A percentile compares a stretch with the other conserved stretches of the same genome.
Evolutionary conservation across 371 early-diverging fungal genomes (phyloP).

Genomic region (Furculomyces boomerangus): DNA sequence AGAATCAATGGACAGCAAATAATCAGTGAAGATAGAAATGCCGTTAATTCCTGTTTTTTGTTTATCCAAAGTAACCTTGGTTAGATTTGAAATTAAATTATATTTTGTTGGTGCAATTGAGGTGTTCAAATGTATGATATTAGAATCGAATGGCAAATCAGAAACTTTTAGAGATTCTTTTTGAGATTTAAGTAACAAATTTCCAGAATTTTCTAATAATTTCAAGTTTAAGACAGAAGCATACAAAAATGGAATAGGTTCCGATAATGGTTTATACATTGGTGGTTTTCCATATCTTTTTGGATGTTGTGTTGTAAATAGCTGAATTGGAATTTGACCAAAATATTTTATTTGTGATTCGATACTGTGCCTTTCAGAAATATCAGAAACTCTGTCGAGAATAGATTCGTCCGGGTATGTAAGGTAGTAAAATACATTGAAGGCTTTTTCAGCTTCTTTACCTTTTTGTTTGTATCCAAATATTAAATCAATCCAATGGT

Average conservation of each 20-base stretch:
- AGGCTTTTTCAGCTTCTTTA: slow-evolving; percentile 50
- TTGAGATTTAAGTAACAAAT: too few species aligned
- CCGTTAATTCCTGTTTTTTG: too few species aligned
- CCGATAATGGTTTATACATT: background rate
- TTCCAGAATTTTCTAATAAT: too few species aligned
- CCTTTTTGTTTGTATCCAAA: slow-evolving; percentile 85
- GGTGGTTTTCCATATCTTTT: background rate
- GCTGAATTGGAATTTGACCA: slow-evolving; percentile 81
- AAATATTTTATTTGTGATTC: slow-evolving; percentile 89
- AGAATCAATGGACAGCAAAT: background rate
- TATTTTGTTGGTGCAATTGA: too few species aligned
- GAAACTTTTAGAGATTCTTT: too few species aligned
- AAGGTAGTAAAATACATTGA: slow-evolving; percentile 49
- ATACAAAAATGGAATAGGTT: background rate
- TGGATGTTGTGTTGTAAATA: slow-evolving; percentile 66
- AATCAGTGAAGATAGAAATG: too few species aligned
- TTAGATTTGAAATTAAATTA: too few species aligned
- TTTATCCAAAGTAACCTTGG: too few species aligned
- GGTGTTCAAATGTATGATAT: too few species aligned
- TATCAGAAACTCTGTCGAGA: slow-evolving; percentile 69
- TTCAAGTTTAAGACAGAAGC: background rate
- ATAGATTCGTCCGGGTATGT: slow-evolving; percentile 77
- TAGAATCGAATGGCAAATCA: too few species aligned
- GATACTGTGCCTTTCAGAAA: slow-evolving; percentile 72
- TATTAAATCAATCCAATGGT: slow-evolving; percentile 81